Conservation (phyloP, 2,329 filamentous ascomycete genomes). For the Trichoderma sp. region DNA sequence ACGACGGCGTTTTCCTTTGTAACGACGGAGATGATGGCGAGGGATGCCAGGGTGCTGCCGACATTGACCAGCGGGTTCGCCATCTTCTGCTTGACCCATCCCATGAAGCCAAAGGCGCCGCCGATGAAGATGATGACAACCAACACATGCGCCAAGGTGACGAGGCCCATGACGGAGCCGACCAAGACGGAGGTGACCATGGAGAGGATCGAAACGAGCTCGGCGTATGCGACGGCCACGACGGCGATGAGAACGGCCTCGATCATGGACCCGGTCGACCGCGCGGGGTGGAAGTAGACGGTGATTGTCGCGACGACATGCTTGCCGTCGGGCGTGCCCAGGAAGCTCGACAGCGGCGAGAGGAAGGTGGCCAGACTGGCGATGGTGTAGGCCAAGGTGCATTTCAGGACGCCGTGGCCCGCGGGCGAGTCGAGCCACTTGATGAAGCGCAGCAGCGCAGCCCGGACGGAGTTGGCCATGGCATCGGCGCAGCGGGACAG, state of each 20-base stretch:
- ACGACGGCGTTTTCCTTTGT: conserved; percentile 87
- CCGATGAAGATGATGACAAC: conserved; percentile 81
- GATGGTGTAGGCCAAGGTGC: conserved; percentile 80
- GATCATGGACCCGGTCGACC: conserved; percentile 82
- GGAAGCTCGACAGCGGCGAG: conserved; percentile 66
- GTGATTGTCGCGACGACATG: conserved; percentile 88
- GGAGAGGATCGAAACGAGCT: conserved; percentile 72
- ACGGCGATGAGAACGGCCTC: conserved; percentile 76
- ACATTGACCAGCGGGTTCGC: conserved; percentile 78
- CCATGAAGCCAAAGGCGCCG: conserved; percentile 79
- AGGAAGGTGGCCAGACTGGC: conserved; percentile 83
- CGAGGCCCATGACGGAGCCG: conserved; percentile 64
- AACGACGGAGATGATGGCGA: conserved; percentile 81
- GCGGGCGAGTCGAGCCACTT: conserved; percentile 67
- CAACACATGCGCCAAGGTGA: conserved; percentile 73
- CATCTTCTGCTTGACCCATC: conserved; percentile 77
- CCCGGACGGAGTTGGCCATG: conserved; percentile 12
- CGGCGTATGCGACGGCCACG: conserved; percentile 70
- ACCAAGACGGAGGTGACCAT: conserved; percentile 82
- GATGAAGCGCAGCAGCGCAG: conserved; percentile 22
- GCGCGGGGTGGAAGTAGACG: conserved; percentile 86
- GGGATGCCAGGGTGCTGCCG: conserved; percentile 77
- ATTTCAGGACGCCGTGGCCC: conserved; percentile 80
- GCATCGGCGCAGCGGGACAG: conserved; percentile 18
- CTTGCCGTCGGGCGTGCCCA: conserved; percentile 85